A percentile compares a stretch with the other conserved stretches of the same genome.
Evolutionary conservation across 192 early-diverging fungal genomes (phyloP).

Genomic region (Anaeromyces robustus): DNA sequence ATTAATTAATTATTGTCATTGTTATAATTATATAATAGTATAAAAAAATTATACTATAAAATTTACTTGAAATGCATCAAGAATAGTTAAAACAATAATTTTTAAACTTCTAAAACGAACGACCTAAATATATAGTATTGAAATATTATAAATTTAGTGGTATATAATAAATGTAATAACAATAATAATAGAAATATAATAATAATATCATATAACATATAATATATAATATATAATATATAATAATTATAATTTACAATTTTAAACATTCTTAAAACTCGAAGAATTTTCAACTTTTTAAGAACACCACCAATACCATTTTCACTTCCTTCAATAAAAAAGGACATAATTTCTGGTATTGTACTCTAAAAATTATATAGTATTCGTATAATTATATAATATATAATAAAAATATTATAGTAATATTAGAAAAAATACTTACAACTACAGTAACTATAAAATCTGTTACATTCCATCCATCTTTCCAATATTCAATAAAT

Average conservation of each 20-base stretch:
- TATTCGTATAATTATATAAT: too few relatives aligned
- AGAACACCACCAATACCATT: neutral
- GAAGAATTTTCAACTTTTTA: conserved; percentile 7
- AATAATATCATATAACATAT: too few relatives aligned
- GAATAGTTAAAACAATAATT: conserved; percentile 22
- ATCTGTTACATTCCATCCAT: conserved; percentile 6
- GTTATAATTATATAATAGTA: too few relatives aligned
- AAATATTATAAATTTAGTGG: too few relatives aligned
- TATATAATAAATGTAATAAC: too few relatives aligned
- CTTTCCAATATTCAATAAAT: conserved; percentile 2
- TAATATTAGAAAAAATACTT: too few relatives aligned
- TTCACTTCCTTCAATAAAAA: conserved; percentile 1
- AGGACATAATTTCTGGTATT: conserved; percentile 5
- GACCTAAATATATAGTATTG: neutral
- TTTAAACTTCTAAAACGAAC: conserved; percentile 14
- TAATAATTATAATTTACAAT: conserved; percentile 3
- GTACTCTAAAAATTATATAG: neutral
- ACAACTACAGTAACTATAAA: conserved; percentile 2
- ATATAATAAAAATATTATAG: too few relatives aligned
- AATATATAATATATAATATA: too few relatives aligned
- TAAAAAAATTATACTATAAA: too few relatives aligned
- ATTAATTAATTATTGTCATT: too few relatives aligned
- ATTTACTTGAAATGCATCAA: conserved; percentile 16
- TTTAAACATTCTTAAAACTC: conserved; percentile 17
- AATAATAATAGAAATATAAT: too few relatives aligned